Evolutionary conservation across 768 basidiomycete genomes (phyloP).

Genomic region (Pleurotus cornucopiae): DNA sequence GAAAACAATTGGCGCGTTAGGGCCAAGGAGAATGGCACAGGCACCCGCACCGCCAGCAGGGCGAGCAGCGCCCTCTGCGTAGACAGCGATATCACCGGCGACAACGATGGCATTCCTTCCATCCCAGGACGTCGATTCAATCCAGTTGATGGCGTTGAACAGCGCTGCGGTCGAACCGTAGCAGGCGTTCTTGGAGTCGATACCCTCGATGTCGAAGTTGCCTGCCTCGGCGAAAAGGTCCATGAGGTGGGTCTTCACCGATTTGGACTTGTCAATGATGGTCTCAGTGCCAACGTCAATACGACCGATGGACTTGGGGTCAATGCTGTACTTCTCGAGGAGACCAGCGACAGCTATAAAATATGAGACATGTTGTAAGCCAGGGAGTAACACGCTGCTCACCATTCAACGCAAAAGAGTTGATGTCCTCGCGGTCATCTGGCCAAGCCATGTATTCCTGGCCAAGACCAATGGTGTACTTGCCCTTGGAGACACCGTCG

Average conservation of each 20-base stretch:
- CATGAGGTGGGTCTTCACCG: constrained; percentile 98
- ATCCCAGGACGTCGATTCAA: constrained; percentile 95
- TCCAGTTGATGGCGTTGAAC: constrained; percentile 99
- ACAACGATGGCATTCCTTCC: constrained; percentile 97
- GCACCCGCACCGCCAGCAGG: constrained; percentile 98
- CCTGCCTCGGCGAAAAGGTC: constrained; percentile 91
- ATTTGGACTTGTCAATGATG: constrained; percentile 99
- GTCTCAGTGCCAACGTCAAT: constrained; percentile 99
- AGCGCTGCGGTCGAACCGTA: constrained; percentile 98
- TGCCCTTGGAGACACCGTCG: constrained; percentile 91
- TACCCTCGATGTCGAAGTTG: constrained; percentile 96
- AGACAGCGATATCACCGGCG: constrained; percentile 95
- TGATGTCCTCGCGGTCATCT: constrained; percentile 98
- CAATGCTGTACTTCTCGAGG: constrained; percentile 91
- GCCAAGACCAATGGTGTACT: constrained; percentile 98
- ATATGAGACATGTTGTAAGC: constrained; percentile 1
- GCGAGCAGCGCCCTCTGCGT: constrained; percentile 91
- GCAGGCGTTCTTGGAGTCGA: constrained; percentile 99
- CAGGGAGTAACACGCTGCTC: constrained; percentile 1
- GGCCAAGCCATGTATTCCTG: constrained; percentile 99
- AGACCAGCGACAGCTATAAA: constrained; percentile 78
- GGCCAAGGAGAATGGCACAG: constrained; percentile 91
- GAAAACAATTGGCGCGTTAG: constrained; percentile 89
- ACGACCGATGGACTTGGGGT: constrained; percentile 94
- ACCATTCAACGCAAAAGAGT: constrained; percentile 96